These are phyloP conservation scores for Casuarina equisetifolia DNA, from an alignment of 306 rosid genomes.

Conservation along the genomic window DNA sequence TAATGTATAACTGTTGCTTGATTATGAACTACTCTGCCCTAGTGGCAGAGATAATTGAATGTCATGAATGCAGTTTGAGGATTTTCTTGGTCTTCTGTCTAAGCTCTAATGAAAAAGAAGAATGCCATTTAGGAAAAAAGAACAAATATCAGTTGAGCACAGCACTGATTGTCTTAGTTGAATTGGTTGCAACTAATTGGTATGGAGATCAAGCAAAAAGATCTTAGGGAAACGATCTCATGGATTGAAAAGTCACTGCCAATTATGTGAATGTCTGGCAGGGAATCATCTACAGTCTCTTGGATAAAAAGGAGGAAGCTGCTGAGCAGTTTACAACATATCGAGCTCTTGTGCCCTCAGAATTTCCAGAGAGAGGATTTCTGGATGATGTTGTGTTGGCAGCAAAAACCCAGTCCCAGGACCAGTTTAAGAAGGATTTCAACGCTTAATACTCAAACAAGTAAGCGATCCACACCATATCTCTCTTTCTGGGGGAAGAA, in stretches of 20 bases:
- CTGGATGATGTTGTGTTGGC: constrained; percentile 72
- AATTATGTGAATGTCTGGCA: constrained; percentile 30
- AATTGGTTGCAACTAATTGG: background rate
- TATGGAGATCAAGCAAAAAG: constrained; percentile 12
- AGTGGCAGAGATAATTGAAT: no score
- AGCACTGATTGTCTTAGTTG: background rate
- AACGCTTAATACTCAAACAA: constrained; percentile 44
- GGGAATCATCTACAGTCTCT: constrained; percentile 90
- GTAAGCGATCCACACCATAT: constrained; percentile 26
- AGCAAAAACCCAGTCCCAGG: constrained; percentile 55
- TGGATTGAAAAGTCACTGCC: background rate
- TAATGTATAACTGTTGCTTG: background rate
- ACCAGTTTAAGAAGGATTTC: constrained; percentile 62
- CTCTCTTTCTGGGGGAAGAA: no score
- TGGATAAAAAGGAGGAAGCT: constrained; percentile 73
- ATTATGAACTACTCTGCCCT: background rate
- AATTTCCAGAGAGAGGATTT: constrained; percentile 83
- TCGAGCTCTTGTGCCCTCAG: constrained; percentile 72
- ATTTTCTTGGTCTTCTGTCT: background rate
- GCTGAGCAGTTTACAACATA: constrained; percentile 74
- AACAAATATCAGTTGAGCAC: background rate
- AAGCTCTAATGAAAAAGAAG: background rate
- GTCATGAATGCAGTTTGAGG: no score
- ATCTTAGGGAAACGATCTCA: background rate
- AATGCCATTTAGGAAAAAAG: background rate